These are phyloP conservation scores for Starmerella sp. DNA, from an alignment of 805 yeast genomes.

Conservation along the genomic window DNA sequence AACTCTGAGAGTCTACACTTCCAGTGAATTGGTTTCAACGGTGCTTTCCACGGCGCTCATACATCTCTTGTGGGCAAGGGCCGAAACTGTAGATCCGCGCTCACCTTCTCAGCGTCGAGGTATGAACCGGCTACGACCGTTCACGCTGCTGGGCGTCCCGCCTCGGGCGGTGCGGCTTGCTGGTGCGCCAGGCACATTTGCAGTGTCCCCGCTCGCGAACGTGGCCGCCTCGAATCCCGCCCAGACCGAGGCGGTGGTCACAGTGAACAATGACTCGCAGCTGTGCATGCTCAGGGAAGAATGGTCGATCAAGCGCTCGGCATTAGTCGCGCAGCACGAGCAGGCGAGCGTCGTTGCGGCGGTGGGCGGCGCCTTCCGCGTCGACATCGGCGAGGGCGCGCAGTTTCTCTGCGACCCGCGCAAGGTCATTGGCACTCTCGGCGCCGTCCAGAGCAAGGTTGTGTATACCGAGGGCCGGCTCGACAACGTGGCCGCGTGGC, in stretches of 20 bases:
- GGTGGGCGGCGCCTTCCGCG: constrained; percentile 13
- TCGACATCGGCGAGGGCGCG: constrained; percentile 13
- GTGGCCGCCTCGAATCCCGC: constrained; percentile 4
- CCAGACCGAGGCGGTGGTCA: constrained; percentile 3
- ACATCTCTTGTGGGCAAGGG: neutral
- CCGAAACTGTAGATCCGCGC: neutral
- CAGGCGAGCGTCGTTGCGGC: constrained; percentile 2
- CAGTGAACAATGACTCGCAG: neutral
- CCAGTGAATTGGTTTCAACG: too few species aligned
- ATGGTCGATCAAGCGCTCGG: constrained; percentile 4
- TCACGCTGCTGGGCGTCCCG: constrained; percentile 10
- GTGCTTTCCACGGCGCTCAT: neutral
- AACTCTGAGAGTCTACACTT: too few species aligned
- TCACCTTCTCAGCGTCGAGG: neutral
- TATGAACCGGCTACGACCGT: neutral
- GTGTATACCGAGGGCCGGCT: constrained; percentile 13
- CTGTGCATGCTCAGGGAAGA: neutral
- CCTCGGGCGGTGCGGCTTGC: constrained; percentile 6
- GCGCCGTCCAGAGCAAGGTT: neutral
- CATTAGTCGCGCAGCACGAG: constrained; percentile 5
- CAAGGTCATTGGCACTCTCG: constrained; percentile 10
- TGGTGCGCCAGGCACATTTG: neutral
- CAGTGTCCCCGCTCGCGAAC: constrained; percentile 3
- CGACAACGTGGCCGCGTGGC: constrained; percentile 5
- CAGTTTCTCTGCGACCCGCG: constrained; percentile 10